Conservation (phyloP, 441 rosid genomes). For the Daphne laureola region DNA sequence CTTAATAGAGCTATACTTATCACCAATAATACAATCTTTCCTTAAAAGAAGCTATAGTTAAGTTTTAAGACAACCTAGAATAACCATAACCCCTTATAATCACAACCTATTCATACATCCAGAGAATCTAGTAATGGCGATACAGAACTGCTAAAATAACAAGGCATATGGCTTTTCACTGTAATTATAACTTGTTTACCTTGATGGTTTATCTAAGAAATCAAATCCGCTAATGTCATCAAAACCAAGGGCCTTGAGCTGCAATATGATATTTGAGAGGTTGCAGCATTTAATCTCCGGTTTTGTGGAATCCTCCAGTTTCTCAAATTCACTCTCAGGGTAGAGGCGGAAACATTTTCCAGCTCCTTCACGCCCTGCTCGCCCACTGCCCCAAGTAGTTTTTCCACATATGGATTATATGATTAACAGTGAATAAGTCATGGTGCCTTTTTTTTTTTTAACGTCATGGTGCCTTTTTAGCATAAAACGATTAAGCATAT, state of each 20-base stretch:
- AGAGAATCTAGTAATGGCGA: no score
- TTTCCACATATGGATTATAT: constrained; percentile 10
- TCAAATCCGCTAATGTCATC: constrained; percentile 93
- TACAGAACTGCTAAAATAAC: no score
- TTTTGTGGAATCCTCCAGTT: constrained; percentile 80
- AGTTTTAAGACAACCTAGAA: no score
- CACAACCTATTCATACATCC: no score
- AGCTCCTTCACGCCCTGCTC: constrained; percentile 95
- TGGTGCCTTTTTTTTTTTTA: no score
- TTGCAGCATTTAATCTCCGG: constrained; percentile 93
- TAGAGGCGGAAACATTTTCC: constrained; percentile 92
- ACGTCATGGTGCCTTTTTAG: no score
- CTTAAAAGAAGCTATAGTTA: no score
- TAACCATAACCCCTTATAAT: no score
- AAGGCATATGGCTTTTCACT: no score
- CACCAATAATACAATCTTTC: no score
- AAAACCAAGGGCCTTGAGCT: constrained; percentile 83
- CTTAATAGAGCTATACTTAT: no score
- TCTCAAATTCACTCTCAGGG: constrained; percentile 85
- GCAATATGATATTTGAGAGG: constrained; percentile 85
- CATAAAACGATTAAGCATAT: background rate
- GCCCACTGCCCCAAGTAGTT: constrained; percentile 56
- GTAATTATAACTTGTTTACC: constrained; percentile 29
- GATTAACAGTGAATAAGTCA: background rate
- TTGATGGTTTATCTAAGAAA: constrained; percentile 88